Base-by-base conservation (phyloP, 768 basidiomycete species). In the Ephemerocybe angulata region DNA sequence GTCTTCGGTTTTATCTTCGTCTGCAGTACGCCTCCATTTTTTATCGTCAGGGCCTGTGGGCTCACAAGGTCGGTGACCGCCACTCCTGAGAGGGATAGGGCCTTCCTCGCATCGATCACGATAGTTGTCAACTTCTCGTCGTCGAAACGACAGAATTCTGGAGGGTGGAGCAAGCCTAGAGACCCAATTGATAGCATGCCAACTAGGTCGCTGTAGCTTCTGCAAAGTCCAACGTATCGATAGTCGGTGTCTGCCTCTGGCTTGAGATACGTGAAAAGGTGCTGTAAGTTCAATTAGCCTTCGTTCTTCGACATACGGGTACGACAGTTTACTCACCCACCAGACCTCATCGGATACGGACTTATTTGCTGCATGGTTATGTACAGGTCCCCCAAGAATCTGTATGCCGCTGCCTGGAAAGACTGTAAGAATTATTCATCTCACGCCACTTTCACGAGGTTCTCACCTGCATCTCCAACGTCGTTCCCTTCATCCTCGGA, bases 341-440 rank as follows among this genome's bases (percentile, higher is more conserved):
- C 70, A 72, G n/a, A 60, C 65, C 52, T 70, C 63, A 11, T 71
- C 64, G 6, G 69, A 24, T 17, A 67, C 63, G 4, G 53, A 57
- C 7, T 33, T 27, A 8, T 31, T 46, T n/a, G 67, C 66, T 0
- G 61, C 47, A 11, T 52, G 52, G 46, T 65, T 68, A 15, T 59
- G 69, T 8, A 71, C 56, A 66, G 66, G 71, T 10, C 70, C 70
- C 21, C 65, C 66, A 4, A 71, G 56, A 2, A 71, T 52, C 27
- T 60, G 54, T 24, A 66, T 38, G 11, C 66, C 60, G 44, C 49
- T 58, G 24, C 55, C 62, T 63, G n/a, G 22, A 6, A 10, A 10
- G 29, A 50, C 2, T n/a, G 17, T 3, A 11, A 4, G 27, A 25
- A 22, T 13, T n/a, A n/a, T n/a, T 24, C 50, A 5, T n/a, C n/a